A percentile compares a stretch with the other conserved stretches of the same genome.
Evolutionary conservation across 495 filamentous ascomycete genomes (phyloP).

Genomic region (Penicillium daleae): DNA sequence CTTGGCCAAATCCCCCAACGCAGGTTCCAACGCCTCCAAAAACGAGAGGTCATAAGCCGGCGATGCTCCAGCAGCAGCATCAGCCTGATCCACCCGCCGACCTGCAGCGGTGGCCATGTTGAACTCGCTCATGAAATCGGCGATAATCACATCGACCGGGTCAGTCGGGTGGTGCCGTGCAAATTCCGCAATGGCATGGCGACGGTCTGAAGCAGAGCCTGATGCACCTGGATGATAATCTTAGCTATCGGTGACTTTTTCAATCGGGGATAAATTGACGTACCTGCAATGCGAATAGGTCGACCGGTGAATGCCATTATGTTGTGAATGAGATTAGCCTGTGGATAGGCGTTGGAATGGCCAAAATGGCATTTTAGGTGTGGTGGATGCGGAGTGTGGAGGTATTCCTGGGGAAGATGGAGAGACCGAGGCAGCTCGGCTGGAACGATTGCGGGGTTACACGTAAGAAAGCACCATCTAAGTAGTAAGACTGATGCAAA

Average conservation of each 20-base stretch:
- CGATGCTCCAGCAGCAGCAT: conserved; percentile 19
- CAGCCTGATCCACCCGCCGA: conserved; percentile 40
- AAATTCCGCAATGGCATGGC: conserved; percentile 57
- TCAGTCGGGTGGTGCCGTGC: conserved; percentile 48
- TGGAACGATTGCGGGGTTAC: conserved; percentile 13
- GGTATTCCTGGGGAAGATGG: background rate
- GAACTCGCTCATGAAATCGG: conserved; percentile 61
- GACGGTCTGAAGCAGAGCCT: conserved; percentile 59
- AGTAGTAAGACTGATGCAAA: background rate
- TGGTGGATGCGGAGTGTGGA: background rate
- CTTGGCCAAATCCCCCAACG: conserved; percentile 52
- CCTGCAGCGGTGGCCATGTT: conserved; percentile 56
- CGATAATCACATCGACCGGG: conserved; percentile 59
- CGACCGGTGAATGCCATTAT: conserved; percentile 26
- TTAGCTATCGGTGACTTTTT: conserved; percentile 6
- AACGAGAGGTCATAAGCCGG: conserved; percentile 58
- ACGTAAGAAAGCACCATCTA: background rate
- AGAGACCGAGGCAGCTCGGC: conserved; percentile 16
- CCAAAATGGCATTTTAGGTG: background rate
- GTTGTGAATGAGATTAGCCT: background rate
- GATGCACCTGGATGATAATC: conserved; percentile 39
- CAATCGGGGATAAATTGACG: background rate
- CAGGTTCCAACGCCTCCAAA: conserved; percentile 56
- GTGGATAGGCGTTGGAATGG: background rate
- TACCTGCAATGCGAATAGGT: conserved; percentile 32